Evolutionary conservation across 768 basidiomycete genomes (phyloP), one percentile per base, ranked within the genome.

Genomic region (Lactarius trivialis): DNA sequence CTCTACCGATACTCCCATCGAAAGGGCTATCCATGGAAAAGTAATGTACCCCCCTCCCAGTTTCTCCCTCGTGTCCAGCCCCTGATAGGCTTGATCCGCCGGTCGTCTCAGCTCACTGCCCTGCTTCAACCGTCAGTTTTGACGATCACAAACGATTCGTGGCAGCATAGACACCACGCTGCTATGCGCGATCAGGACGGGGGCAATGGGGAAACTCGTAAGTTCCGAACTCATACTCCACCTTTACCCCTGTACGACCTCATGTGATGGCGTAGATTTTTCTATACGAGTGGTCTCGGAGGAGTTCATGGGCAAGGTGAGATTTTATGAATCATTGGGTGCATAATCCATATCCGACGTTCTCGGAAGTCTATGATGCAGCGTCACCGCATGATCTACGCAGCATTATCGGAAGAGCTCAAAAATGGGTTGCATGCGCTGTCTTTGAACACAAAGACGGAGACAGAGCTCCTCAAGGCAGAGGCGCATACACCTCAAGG

Each of bases 151-250:
- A 93, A 93, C 74, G 88, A 93, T 69, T 93, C 91, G 56, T 85
- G 84, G 82, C 80, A 89, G 75, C 91, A 93, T 74, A 82, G 88
- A 70, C 88, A 93, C 76, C 91, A 93, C 75, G 80, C 81, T 60
- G 79, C 91, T 52, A 93, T 93, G 91, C 81, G 81, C 71, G 85
- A 79, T 49, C 78, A 83, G 72, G 82, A 79, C 59, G 84, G 82
- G 66, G 82, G 81, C 49, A 84, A 78, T 70, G 85, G 85, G 61
- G 91, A 93, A 79, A 89, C 92, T 53, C 91, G 91, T 93, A 79
- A 68, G 88, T 32, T 45, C 28, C 21, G 56, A 52, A 8, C 32
- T 82, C 52, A 19, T 21, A 33, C 26, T 82, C 52, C 58, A 39
- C 57, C 67, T 65, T 54, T 30, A 21, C 39, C 41, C 33, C 41